Evolutionary conservation across 805 yeast genomes (phyloP).

Genomic region (Zygoascus flipseniorum): DNA sequence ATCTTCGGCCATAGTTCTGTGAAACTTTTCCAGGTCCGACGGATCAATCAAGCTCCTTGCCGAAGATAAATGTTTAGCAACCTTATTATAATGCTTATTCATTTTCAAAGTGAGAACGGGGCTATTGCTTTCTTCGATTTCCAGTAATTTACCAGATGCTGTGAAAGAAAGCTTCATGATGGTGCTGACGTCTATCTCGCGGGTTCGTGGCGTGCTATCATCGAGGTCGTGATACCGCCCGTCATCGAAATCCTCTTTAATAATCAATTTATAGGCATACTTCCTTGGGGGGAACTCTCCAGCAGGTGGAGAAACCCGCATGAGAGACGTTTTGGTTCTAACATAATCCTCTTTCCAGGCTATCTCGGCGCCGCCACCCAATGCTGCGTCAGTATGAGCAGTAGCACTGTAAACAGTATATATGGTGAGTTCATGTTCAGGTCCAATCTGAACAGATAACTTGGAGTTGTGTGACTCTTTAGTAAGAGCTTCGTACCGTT

Average conservation of each 20-base stretch:
- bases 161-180: conserved; percentile 54
- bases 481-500: conserved; percentile 15
- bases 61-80: background rate
- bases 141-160: conserved; percentile 58
- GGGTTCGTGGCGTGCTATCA: conserved; percentile 34
- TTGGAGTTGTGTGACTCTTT: background rate
- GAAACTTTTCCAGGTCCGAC: conserved; percentile 11
- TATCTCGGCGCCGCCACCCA: conserved; percentile 35
- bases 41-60: background rate
- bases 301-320: conserved; percentile 21
- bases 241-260: conserved; percentile 57
- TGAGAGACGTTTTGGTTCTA: conserved; percentile 40
- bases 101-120: conserved; percentile 62
- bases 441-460: conserved; percentile 42
- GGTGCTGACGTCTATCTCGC: conserved; percentile 31
- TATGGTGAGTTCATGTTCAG: conserved; percentile 45
- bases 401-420: conserved; percentile 46
- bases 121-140: conserved; percentile 49
- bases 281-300: conserved; percentile 1
- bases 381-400: conserved; percentile 34
- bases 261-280: conserved; percentile 38
- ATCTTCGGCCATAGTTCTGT: conserved; percentile 6
- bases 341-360: conserved; percentile 72
- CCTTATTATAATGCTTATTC: conserved; percentile 13
- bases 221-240: conserved; percentile 61